A percentile compares a stretch with the other conserved stretches of the same genome.
Conservation (phyloP, 2,329 filamentous ascomycete genomes). For the Neonectria coccinea region DNA sequence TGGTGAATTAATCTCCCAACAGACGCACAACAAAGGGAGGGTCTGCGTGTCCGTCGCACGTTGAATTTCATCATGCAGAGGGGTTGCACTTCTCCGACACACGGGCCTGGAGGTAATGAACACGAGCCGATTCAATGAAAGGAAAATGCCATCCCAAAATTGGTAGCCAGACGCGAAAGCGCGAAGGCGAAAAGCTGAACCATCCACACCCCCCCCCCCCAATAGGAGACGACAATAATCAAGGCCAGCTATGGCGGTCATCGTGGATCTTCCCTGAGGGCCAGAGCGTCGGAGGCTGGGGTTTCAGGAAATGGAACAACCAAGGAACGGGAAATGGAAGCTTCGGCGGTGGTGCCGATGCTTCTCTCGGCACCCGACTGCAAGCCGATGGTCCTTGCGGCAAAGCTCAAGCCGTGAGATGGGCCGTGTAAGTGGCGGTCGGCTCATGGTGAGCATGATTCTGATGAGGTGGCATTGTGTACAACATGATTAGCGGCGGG, state of each 20-base stretch:
- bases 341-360: conserved; percentile 28
- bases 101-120: conserved; percentile 6
- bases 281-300: conserved; percentile 3
- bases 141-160: conserved; percentile 14
- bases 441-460: conserved; percentile 41
- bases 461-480: conserved; percentile 32
- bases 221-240: conserved; percentile 7
- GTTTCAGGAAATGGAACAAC: conserved; percentile 9
- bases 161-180: conserved; percentile 2
- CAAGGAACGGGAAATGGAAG: conserved; percentile 3
- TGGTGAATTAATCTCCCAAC: conserved; percentile 45
- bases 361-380: conserved; percentile 31
- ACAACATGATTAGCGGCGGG: conserved; percentile 27
- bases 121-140: conserved; percentile 15
- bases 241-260: not conserved
- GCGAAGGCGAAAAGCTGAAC: conserved; percentile 18
- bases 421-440: conserved; percentile 41
- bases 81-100: conserved; percentile 33
- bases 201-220: conserved; percentile 26
- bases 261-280: conserved; percentile 4
- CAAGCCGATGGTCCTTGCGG: conserved; percentile 31
- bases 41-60: conserved; percentile 24
- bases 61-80: conserved; percentile 30
- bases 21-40: conserved; percentile 44
- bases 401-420: conserved; percentile 38